Base-by-base conservation (phyloP, 2,329 filamentous ascomycete species). In the Neopestalotiopsis sp. region DNA sequence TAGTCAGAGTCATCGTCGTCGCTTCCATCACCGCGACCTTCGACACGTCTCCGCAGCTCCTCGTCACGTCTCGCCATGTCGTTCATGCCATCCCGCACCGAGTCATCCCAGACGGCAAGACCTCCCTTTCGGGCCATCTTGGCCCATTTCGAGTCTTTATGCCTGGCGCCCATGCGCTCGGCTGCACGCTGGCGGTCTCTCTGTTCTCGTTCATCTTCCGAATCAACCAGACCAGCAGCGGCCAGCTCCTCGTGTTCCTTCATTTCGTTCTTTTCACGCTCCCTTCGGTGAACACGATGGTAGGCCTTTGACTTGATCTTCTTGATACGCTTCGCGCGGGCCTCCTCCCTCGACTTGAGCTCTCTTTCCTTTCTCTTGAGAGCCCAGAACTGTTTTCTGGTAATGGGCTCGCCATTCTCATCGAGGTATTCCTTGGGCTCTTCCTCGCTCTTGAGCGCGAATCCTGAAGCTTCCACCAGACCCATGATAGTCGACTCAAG, bases 261-360 rank as follows among this genome's bases (percentile, higher is more conserved):
- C 77, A 84, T 82, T 78, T 90, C 80, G 70, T 89, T 79, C 67
- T 87, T 84, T 72, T 86, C 81, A 74, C 84, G 75, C 79, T 90
- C 93, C 78, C 92, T 97, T 49, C 95, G 90, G 81, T 98, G 95
- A 14, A 98, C 92, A 59, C 95, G 91, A 67, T 95, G 93, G 78
- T 97, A 99, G 0, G 94, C 89, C 80, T 98, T 99, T 78, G 93
- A 97, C 86, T 99, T 99, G 83, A 99, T 99, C 85, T 98, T 98
- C 84, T 98, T 97, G 82, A 99, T 94, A 30, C 96, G 91, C 82
- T 95, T 97, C 7, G 94, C 89, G 68, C 94, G 92, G 58, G 94
- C 91, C 76, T 97, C 92, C 81, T 98, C 95, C 12, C 95, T 89
- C 75, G 97, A 97, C 72, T 95, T 87, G 7, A 97, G 83, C 75